Evolutionary conservation across 345 rosid genomes (phyloP).

Genomic region (Angophora floribunda): DNA sequence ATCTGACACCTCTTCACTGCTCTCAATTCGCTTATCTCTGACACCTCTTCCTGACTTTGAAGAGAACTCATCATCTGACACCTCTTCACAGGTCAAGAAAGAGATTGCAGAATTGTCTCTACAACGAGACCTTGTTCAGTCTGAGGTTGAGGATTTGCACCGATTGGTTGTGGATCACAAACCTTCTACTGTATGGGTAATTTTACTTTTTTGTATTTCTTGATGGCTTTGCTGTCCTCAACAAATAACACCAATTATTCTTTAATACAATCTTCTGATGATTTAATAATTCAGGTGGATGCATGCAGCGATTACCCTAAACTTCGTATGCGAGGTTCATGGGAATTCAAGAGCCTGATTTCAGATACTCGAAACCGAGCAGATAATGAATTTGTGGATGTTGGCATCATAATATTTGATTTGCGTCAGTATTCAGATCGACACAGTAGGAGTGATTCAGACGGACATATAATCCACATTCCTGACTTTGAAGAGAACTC

Average conservation of each 20-base stretch:
- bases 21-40: too few species aligned
- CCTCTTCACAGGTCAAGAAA: too few species aligned
- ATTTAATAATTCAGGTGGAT: slow-evolving; percentile 26
- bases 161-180: slow-evolving; percentile 21
- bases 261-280: neutral
- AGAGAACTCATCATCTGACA: too few species aligned
- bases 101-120: too few species aligned
- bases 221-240: neutral
- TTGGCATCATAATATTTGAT: slow-evolving; percentile 18
- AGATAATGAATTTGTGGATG: slow-evolving; percentile 17
- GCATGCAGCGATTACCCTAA: slow-evolving; percentile 53
- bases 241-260: neutral
- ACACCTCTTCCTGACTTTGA: too few species aligned
- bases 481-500: slow-evolving; percentile 37
- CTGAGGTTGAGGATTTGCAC: slow-evolving; percentile 53
- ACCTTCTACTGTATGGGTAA: slow-evolving; percentile 22
- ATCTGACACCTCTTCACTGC: too few species aligned
- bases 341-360: slow-evolving; percentile 35
- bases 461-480: slow-evolving; percentile 45
- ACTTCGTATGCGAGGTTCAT: slow-evolving; percentile 57
- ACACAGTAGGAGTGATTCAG: slow-evolving; percentile 38
- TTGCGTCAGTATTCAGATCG: slow-evolving; percentile 47
- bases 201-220: neutral
- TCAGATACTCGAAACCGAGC: slow-evolving; percentile 25
- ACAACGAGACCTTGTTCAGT: slow-evolving; percentile 41